Evolutionary conservation across 352 stramenopile species (phyloP).

Genomic region (Pythium plurisporium): DNA sequence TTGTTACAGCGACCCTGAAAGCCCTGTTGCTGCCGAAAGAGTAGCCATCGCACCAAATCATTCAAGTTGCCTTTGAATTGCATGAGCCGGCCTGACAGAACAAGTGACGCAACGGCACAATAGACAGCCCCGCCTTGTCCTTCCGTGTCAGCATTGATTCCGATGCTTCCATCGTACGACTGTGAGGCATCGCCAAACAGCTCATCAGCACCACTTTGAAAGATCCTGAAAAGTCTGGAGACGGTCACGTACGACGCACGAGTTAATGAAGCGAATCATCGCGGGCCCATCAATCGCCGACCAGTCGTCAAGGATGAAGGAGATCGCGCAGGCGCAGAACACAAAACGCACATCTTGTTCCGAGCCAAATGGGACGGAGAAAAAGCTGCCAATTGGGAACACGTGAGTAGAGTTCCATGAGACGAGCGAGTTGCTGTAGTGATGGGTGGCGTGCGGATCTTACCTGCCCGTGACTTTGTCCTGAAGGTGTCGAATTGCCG

Average conservation of each 20-base stretch:
- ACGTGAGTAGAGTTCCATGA: too few species aligned
- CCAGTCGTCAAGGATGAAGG: conserved; percentile 84
- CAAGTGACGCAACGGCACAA: conserved; percentile 68
- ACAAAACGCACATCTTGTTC: conserved; percentile 89
- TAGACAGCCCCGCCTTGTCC: conserved; percentile 73
- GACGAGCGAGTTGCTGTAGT: too few species aligned
- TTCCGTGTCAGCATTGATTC: conserved; percentile 56
- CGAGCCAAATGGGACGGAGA: conserved; percentile 54
- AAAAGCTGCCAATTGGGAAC: conserved; percentile 56
- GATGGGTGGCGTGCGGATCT: too few species aligned
- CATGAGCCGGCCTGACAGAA: conserved; percentile 60
- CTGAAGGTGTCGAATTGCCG: conserved; percentile 60
- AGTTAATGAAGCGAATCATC: conserved; percentile 80
- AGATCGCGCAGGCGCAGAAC: conserved; percentile 86
- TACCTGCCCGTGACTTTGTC: conserved; percentile 71
- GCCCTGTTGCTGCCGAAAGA: conserved; percentile 77
- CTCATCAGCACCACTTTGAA: conserved; percentile 9
- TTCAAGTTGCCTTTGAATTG: conserved; percentile 62
- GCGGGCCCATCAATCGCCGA: conserved; percentile 58
- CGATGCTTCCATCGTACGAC: conserved; percentile 82
- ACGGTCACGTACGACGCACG: conserved; percentile 54
- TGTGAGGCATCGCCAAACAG: too few species aligned
- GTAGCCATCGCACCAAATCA: conserved; percentile 75
- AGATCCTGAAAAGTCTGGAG: background rate
- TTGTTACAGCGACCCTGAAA: conserved; percentile 92